These are phyloP conservation scores for Fomitopsis palustris DNA, from an alignment of 1,284 basidiomycete species.

Conservation along the genomic window DNA sequence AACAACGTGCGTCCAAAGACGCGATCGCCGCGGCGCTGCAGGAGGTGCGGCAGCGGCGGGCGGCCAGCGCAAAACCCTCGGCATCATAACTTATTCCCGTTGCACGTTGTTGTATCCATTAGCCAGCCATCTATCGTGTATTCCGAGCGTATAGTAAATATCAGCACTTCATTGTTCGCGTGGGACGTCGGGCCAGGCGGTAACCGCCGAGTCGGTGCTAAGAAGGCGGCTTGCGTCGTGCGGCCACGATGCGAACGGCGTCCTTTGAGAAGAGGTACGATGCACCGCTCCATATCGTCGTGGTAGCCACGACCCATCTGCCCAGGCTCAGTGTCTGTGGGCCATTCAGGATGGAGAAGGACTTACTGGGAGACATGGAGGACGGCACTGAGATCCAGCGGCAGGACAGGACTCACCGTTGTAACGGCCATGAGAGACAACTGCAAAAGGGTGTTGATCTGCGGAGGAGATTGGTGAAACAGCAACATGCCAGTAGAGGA, in stretches of 20 bases:
- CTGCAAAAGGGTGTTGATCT: conserved; percentile 94
- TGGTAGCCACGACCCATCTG: conserved; percentile 83
- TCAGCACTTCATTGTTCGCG: not conserved
- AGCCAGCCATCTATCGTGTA: not conserved
- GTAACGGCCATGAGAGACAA: conserved; percentile 87
- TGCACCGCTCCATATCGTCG: conserved; percentile 90
- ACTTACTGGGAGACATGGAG: conserved; percentile 66
- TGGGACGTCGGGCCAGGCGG: no score
- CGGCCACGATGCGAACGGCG: conserved; percentile 24
- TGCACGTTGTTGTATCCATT: not conserved
- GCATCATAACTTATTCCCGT: conserved; percentile 1
- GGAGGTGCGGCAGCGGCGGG: conserved; percentile 59
- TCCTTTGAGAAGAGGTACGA: conserved; percentile 71
- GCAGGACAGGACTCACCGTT: conserved; percentile 80
- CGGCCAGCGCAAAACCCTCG: not conserved
- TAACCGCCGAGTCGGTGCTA: no score
- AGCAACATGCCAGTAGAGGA: not conserved
- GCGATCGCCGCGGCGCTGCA: conserved; percentile 63
- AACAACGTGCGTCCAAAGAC: conserved; percentile 55
- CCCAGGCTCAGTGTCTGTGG: conserved; percentile 5
- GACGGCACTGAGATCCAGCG: conserved; percentile 52
- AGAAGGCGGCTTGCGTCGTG: conserved; percentile 14
- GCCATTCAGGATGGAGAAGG: not conserved
- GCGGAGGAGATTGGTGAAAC: not conserved
- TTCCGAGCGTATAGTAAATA: not conserved